Percentiles rank a stretch among this genome's conserved stretches.
phyloP scores from a whole-genome alignment of 495 filamentous ascomycete genomes.

The Aspergillus bertholletiae region DNA sequence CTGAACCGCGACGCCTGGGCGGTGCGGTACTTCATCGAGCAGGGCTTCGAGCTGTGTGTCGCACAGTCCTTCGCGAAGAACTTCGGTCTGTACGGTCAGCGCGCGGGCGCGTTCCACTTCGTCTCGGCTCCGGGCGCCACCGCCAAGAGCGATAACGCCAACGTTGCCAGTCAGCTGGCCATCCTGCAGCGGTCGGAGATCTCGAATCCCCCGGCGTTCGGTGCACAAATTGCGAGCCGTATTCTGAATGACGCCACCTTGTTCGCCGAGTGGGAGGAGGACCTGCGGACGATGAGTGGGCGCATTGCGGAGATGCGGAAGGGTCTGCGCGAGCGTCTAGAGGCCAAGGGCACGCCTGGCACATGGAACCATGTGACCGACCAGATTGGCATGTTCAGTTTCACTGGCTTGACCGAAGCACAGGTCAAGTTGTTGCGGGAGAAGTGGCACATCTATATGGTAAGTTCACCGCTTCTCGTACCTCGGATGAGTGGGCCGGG shows the following conservation, averaged over 20 bases:
- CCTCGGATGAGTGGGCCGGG: not conserved
- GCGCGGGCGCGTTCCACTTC: conserved; percentile 95
- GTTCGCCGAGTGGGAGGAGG: conserved; percentile 92
- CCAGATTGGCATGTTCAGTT: conserved; percentile 99
- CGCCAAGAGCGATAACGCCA: conserved; percentile 56
- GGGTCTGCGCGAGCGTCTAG: conserved; percentile 69
- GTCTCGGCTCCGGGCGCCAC: conserved; percentile 70
- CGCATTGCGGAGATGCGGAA: conserved; percentile 88
- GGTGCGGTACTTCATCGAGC: conserved; percentile 86
- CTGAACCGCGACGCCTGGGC: conserved; percentile 83
- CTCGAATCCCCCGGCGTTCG: conserved; percentile 92
- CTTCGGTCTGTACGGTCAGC: conserved; percentile 96
- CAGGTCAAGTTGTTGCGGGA: conserved; percentile 80
- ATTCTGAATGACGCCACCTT: conserved; percentile 79
- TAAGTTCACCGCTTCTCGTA: conserved; percentile 14
- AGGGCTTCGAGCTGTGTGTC: conserved; percentile 93
- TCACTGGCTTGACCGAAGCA: conserved; percentile 81
- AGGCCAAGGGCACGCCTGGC: conserved; percentile 76
- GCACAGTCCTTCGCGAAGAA: conserved; percentile 99
- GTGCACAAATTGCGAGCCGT: conserved; percentile 77
- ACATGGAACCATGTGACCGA: conserved; percentile 95
- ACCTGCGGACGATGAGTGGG: conserved; percentile 90
- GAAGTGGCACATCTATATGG: conserved; percentile 90
- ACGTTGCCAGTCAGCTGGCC: conserved; percentile 81
- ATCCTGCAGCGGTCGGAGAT: conserved; percentile 97